These are phyloP conservation scores for Phaseolus coccineus DNA, from an alignment of 331 rosid genomes.

Conservation along the genomic window DNA sequence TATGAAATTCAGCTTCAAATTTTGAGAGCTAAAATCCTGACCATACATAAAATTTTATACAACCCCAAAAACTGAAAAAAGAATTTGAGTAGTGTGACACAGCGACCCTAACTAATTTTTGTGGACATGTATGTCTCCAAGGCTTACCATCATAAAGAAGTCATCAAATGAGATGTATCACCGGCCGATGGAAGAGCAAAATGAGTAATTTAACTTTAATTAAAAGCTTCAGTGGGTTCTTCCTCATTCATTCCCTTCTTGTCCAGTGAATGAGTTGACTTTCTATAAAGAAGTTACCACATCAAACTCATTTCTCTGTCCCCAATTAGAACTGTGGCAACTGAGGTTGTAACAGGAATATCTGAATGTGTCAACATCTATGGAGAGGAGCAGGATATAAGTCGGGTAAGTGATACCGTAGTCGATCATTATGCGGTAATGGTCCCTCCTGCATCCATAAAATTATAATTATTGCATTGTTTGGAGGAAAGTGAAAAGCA, in stretches of 20 bases:
- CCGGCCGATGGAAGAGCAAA: constrained; percentile 1
- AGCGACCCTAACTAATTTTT: not conserved
- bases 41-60: not conserved
- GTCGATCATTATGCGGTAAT: constrained; percentile 65
- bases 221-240: constrained; percentile 29
- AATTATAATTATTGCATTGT: not conserved
- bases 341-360: constrained; percentile 30
- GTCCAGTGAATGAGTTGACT: constrained; percentile 24
- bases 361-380: constrained; percentile 63
- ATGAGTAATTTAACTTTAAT: too few species aligned
- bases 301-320: constrained; percentile 19
- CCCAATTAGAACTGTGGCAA: constrained; percentile 18
- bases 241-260: constrained; percentile 8
- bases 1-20: constrained; percentile 14
- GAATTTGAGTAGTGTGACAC: constrained; percentile 32
- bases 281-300: constrained; percentile 10
- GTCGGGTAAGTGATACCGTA: constrained; percentile 64
- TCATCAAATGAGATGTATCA: not conserved
- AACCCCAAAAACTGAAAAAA: constrained; percentile 12
- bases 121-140: constrained; percentile 9
- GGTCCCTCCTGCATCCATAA: constrained; percentile 74
- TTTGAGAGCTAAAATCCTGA: not conserved
- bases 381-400: constrained; percentile 90
- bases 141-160: constrained; percentile 7
- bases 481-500: constrained; percentile 15